A percentile compares a stretch with the other conserved stretches of the same genome.
These are phyloP conservation scores for Strobilomyces dryophilus DNA, from an alignment of 768 basidiomycete genomes.

Conservation along the genomic window DNA sequence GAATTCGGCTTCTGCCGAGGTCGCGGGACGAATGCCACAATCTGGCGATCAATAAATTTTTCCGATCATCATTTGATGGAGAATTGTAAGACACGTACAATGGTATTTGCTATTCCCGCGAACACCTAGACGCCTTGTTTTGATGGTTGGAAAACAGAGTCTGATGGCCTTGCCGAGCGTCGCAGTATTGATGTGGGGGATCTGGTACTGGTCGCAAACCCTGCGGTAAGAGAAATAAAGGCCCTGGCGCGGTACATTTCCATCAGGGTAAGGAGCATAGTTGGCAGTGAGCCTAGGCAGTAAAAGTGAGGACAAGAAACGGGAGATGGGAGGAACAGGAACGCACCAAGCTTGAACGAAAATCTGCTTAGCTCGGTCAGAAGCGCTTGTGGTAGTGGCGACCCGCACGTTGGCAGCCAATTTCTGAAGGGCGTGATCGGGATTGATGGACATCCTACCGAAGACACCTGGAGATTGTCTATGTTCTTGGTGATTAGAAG, in stretches of 20 bases:
- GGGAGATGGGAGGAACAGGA: conserved; percentile 14
- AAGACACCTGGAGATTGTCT: conserved; percentile 72
- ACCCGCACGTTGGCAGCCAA: conserved; percentile 82
- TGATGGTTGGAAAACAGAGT: conserved; percentile 91
- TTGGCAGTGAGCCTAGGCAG: conserved; percentile 80
- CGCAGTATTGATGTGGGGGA: conserved; percentile 93
- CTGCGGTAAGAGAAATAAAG: conserved; percentile 91
- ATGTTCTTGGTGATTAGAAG: conserved; percentile 36
- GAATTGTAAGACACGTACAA: conserved; percentile 53
- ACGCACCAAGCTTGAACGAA: conserved; percentile 90
- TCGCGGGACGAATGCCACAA: conserved; percentile 91
- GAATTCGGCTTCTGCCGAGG: conserved; percentile 86
- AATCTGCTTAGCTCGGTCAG: conserved; percentile 87
- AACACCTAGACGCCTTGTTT: conserved; percentile 88
- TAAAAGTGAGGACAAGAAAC: conserved; percentile 15
- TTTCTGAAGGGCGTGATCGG: conserved; percentile 80
- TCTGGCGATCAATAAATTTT: conserved; percentile 44
- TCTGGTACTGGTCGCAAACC: conserved; percentile 88
- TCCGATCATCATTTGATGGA: conserved; percentile 31
- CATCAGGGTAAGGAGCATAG: conserved; percentile 88
- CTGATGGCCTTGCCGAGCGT: conserved; percentile 93
- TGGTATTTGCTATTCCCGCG: conserved; percentile 96
- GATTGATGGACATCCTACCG: conserved; percentile 69
- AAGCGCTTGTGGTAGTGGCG: conserved; percentile 87
- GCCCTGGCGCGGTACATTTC: conserved; percentile 90